A percentile compares a stretch with the other conserved stretches of the same genome.
phyloP scores from a whole-genome alignment of 306 rosid genomes.

The Spatholobus suberectus region DNA sequence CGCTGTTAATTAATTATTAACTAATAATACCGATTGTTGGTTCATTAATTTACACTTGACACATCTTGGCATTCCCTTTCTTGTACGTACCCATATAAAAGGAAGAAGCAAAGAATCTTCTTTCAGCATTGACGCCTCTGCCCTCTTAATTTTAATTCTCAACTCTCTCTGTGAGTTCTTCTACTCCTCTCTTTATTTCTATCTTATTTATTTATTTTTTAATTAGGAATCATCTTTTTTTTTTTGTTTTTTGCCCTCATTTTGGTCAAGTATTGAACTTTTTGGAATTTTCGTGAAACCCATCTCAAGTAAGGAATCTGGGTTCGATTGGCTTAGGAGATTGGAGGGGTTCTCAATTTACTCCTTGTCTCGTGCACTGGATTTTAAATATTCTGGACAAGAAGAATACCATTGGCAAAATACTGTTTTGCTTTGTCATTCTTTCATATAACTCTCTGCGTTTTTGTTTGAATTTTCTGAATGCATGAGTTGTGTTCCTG shows the following conservation, averaged over 20 bases:
- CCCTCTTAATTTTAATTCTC: conserved; percentile 4
- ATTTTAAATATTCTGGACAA: background rate
- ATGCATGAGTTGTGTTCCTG: background rate
- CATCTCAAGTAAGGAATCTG: conserved; percentile 52
- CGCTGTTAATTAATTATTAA: background rate
- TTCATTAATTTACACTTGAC: background rate
- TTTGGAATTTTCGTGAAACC: conserved; percentile 41
- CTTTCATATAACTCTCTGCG: background rate
- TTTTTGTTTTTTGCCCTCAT: background rate
- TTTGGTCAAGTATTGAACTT: conserved; percentile 40
- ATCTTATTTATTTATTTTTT: background rate
- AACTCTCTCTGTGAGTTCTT: conserved; percentile 45
- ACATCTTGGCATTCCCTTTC: background rate
- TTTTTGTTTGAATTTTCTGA: background rate
- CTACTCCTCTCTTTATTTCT: conserved; percentile 14
- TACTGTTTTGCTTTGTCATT: background rate
- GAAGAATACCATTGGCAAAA: background rate
- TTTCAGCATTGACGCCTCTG: conserved; percentile 27
- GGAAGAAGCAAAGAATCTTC: conserved; percentile 52
- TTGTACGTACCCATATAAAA: background rate
- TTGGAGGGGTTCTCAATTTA: conserved; percentile 31
- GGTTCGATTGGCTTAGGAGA: conserved; percentile 20
- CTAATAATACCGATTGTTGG: background rate
- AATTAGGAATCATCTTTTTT: background rate
- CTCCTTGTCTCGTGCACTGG: conserved; percentile 7